These are phyloP conservation scores for Pseudogymnoascus sp. DNA, from an alignment of 2,329 filamentous ascomycete species.

Conservation along the genomic window DNA sequence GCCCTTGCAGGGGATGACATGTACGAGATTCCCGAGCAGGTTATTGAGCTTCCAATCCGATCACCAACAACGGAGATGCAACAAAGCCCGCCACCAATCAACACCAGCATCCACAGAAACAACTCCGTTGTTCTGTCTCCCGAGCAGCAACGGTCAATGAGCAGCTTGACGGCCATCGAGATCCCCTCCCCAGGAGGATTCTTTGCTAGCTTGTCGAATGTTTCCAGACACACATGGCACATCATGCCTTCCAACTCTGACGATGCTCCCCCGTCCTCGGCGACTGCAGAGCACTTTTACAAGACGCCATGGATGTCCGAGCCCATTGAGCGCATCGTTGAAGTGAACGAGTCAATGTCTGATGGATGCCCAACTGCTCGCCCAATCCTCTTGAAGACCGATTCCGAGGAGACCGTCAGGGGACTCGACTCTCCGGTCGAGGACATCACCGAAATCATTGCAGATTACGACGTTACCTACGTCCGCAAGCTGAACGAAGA, in stretches of 20 bases:
- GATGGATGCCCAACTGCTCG: conserved; percentile 61
- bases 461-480: conserved; percentile 69
- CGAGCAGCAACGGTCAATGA: conserved; percentile 50
- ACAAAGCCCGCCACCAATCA: conserved; percentile 42
- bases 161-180: conserved; percentile 70
- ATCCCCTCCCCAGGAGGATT: conserved; percentile 89
- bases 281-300: conserved; percentile 89
- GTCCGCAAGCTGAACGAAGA: conserved; percentile 62
- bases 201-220: conserved; percentile 74
- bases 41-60: conserved; percentile 41
- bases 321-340: conserved; percentile 51
- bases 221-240: conserved; percentile 76
- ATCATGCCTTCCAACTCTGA: conserved; percentile 46
- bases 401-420: conserved; percentile 32
- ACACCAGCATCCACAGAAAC: conserved; percentile 33
- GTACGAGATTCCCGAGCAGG: conserved; percentile 54
- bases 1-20: conserved; percentile 53
- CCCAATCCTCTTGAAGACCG: conserved; percentile 35
- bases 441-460: conserved; percentile 57
- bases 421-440: conserved; percentile 27
- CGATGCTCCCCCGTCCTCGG: conserved; percentile 64
- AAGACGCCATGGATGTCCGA: conserved; percentile 62
- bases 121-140: conserved; percentile 37
- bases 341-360: conserved; percentile 37
- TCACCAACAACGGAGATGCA: conserved; percentile 42